A percentile compares a stretch with the other conserved stretches of the same genome.
Evolutionary conservation across 2,329 filamentous ascomycete species (phyloP).

Genomic region (Alternaria gaisen): DNA sequence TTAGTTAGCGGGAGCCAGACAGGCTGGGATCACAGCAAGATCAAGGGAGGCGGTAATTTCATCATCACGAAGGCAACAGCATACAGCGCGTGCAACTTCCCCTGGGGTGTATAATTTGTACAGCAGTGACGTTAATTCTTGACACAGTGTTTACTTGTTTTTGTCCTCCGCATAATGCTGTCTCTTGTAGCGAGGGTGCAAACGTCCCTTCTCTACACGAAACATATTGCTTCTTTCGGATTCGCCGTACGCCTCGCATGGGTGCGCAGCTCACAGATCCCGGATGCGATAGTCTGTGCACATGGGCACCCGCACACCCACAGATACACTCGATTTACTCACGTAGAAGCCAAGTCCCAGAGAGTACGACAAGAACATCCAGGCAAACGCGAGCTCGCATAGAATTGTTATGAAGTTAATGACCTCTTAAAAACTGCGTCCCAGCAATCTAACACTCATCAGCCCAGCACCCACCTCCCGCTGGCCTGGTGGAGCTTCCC

Average conservation of each 20-base stretch:
- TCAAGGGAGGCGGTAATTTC: background rate
- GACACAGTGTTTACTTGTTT: background rate
- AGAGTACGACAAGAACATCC: background rate
- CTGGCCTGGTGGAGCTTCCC: background rate
- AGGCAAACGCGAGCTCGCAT: background rate
- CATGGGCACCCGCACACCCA: background rate
- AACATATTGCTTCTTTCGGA: background rate
- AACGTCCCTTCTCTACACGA: background rate
- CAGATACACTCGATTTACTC: background rate
- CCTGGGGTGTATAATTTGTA: background rate
- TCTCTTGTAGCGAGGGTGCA: background rate
- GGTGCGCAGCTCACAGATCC: background rate
- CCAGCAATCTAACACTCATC: background rate
- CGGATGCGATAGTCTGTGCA: background rate
- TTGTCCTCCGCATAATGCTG: background rate
- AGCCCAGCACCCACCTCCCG: background rate
- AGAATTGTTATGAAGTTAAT: background rate
- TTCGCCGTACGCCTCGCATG: background rate
- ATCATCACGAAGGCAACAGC: background rate
- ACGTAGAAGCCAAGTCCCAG: background rate
- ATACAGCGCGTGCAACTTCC: background rate
- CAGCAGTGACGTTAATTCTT: background rate
- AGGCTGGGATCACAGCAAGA: background rate
- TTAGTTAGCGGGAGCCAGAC: background rate
- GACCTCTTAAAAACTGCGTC: background rate